phyloP scores from a whole-genome alignment of 495 filamentous ascomycete genomes.

The Aspergillus affinis region DNA sequence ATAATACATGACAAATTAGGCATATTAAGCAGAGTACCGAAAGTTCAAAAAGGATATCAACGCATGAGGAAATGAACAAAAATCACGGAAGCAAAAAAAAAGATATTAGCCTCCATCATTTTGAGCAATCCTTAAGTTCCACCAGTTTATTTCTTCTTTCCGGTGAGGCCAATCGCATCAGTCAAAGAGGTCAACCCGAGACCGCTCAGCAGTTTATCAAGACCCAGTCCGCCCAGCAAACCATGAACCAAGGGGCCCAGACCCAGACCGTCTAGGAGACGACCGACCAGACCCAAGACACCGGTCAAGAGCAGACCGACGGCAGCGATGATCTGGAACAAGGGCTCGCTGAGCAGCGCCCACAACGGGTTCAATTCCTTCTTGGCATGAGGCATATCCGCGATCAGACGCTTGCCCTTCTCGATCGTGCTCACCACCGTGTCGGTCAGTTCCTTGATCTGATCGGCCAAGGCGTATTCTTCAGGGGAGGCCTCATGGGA shows the following conservation, averaged over 20 bases:
- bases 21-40: neutral
- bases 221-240: slow-evolving; percentile 74
- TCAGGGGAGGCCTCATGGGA: slow-evolving; percentile 82
- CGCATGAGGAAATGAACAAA: neutral
- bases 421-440: slow-evolving; percentile 76
- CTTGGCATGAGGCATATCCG: slow-evolving; percentile 91
- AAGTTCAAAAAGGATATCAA: neutral
- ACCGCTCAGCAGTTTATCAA: slow-evolving; percentile 72
- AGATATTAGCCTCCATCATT: neutral
- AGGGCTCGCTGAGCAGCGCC: slow-evolving; percentile 75
- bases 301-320: slow-evolving; percentile 82
- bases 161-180: slow-evolving; percentile 51
- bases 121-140: neutral
- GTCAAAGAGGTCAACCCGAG: slow-evolving; percentile 67
- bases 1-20: neutral
- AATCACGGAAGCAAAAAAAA: neutral
- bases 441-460: slow-evolving; percentile 71
- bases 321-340: slow-evolving; percentile 91
- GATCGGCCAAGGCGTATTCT: slow-evolving; percentile 80
- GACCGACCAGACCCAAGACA: slow-evolving; percentile 79
- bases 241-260: slow-evolving; percentile 78
- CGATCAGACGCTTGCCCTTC: slow-evolving; percentile 78
- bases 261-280: slow-evolving; percentile 78
- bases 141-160: slow-evolving; percentile 18
- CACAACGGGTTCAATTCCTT: slow-evolving; percentile 90